Percentiles rank a stretch among this genome's conserved stretches.
Conservation (phyloP, 805 yeast genomes). For the Priceomyces fermenticarens region DNA sequence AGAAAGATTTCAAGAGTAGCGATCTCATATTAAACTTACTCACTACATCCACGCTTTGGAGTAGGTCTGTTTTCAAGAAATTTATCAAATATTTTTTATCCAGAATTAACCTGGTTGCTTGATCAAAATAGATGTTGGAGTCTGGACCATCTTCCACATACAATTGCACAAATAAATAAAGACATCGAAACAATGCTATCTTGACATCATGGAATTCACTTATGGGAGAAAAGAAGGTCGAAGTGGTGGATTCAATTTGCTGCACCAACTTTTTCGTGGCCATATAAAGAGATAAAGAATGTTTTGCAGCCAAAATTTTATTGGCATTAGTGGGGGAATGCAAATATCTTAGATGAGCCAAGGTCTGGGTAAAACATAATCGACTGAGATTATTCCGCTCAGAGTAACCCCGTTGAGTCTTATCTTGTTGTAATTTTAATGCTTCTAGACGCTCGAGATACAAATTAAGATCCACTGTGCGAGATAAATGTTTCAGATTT, state of each 20-base stretch:
- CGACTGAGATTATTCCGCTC: neutral
- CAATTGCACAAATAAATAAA: neutral
- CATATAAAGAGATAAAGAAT: neutral
- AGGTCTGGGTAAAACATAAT: neutral
- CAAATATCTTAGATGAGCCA: neutral
- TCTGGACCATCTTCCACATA: neutral
- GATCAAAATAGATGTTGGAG: neutral
- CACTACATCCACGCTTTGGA: neutral
- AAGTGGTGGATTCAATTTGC: neutral
- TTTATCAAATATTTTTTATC: neutral
- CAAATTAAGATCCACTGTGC: neutral
- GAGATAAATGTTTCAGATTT: neutral
- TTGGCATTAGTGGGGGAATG: neutral
- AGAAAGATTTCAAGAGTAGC: neutral
- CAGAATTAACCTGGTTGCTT: neutral
- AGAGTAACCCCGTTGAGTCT: neutral
- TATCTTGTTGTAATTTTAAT: neutral
- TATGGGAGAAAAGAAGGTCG: neutral
- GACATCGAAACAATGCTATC: slow-evolving; percentile 1
- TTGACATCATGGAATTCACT: neutral
- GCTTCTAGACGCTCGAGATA: neutral
- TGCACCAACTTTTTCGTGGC: neutral
- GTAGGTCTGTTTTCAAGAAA: neutral
- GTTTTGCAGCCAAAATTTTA: neutral
- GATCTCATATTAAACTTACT: neutral